These are phyloP conservation scores for Kwoniella botswanensis DNA, from an alignment of 768 basidiomycete species.

Conservation along the genomic window DNA sequence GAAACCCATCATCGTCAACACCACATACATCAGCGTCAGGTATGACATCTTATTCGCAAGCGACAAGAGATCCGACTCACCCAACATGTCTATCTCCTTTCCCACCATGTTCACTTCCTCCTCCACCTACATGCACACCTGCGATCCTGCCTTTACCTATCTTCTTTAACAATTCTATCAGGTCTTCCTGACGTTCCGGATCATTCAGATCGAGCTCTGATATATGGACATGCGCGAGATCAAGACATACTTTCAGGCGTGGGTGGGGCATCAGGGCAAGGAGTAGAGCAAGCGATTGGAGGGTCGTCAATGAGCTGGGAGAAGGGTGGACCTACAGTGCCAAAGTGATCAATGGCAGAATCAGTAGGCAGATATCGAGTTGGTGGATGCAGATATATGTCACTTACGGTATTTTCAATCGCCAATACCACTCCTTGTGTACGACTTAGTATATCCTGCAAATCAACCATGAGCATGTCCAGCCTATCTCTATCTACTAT, in stretches of 20 bases:
- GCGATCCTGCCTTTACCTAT: slow-evolving; percentile 16
- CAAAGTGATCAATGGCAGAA: too few relatives aligned
- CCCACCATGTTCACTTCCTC: slow-evolving; percentile 17
- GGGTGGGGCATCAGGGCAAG: slow-evolving; percentile 11
- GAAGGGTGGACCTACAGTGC: slow-evolving; percentile 17
- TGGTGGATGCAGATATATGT: too few relatives aligned
- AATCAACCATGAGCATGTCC: neutral
- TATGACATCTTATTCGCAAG: too few relatives aligned
- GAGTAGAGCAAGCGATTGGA: slow-evolving; percentile 11
- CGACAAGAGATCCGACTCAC: slow-evolving; percentile 10
- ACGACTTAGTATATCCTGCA: slow-evolving; percentile 3
- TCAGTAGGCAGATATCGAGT: too few relatives aligned
- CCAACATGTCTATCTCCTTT: slow-evolving; percentile 22
- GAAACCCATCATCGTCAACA: neutral
- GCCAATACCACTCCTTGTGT: slow-evolving; percentile 18
- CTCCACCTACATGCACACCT: slow-evolving; percentile 28
- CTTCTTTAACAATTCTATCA: slow-evolving; percentile 10
- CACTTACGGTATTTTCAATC: slow-evolving; percentile 31
- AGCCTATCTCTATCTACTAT: slow-evolving; percentile 4
- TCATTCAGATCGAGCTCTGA: slow-evolving; percentile 23
- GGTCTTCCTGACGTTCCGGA: neutral
- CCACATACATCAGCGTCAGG: too few relatives aligned
- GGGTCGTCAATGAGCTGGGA: slow-evolving; percentile 1
- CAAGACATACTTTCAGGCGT: slow-evolving; percentile 23
- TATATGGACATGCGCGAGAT: slow-evolving; percentile 28